Base-by-base conservation (phyloP, 2,329 filamentous ascomycete genomes). In the Penicillium sp. region DNA sequence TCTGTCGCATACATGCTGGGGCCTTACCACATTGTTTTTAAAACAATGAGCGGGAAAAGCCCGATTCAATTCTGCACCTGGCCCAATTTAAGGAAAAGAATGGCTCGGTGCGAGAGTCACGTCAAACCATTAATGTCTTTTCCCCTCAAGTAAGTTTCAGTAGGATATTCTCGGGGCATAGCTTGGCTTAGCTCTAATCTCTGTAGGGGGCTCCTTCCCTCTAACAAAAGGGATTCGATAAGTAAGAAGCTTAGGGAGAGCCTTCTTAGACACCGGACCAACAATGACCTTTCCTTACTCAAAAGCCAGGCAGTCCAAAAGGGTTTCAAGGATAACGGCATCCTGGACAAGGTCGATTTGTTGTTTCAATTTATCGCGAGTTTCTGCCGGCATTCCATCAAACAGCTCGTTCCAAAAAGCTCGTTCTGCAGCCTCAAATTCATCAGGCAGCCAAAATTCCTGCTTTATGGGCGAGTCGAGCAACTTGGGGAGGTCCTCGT, bases 321-420 rank as follows among this genome's bases (percentile, higher is more conserved):
- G 47, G 13, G 67, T 70, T 22, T 54, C 64, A 9, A 55, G 48
- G 11, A 55, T 46, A 18, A 55, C 41, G 20, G 56, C 61, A 46
- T 69, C 62, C 53, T 71, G 66, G 27, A 69, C 28, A 31, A 68
- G 54, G 18, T 54, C 48, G 35, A 73, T 30, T 62, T 66, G 62
- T 44, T 67, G 65, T 43, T 69, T 65, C 35, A 75, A 53, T 63
- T 69, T 11, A 16, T 43, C 14, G 24, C 35, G 36, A 46, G 39
- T 38, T 30, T 46, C 44, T 22, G 24, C 28, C n/a, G 43, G 43
- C 38, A 51, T 51, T 25, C 30, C 38, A 36, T 38, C 10, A 42
- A 51, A 46, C 28, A 51, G 36, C 20, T 28, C 48, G 10, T 46
- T 42, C 48, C 38, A 46, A 16, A 51, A 46, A 13, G 28, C 43